Percentiles rank a stretch among this genome's conserved stretches.
phyloP scores from a whole-genome alignment of 257 asterid genomes.

The Solanum lignicaule region DNA sequence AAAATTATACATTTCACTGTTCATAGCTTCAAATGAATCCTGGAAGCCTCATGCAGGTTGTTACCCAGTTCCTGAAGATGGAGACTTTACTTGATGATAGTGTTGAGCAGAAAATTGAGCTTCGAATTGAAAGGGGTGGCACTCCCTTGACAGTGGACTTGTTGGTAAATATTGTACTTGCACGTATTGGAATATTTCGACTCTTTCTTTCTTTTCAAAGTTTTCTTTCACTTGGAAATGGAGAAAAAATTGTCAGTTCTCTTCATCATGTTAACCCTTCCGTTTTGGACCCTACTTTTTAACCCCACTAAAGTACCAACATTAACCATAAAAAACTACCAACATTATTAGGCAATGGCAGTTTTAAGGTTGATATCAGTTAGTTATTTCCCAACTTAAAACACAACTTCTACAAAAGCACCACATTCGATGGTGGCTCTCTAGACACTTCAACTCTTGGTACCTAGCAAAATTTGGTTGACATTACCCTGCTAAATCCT shows the following conservation, averaged over 20 bases:
- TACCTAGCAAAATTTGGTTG: background rate
- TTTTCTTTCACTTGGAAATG: background rate
- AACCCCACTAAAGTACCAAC: background rate
- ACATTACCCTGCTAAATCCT: background rate
- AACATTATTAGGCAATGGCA: background rate
- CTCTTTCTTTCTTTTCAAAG: background rate
- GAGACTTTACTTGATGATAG: constrained; percentile 85
- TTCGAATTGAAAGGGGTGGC: constrained; percentile 97
- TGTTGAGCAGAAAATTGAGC: constrained; percentile 60
- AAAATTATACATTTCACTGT: background rate
- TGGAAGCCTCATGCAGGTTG: constrained; percentile 51
- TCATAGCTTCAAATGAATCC: constrained; percentile 5
- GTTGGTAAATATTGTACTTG: constrained; percentile 35
- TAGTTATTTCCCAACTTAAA: background rate
- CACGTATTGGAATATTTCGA: background rate
- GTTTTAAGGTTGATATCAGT: background rate
- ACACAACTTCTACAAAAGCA: background rate
- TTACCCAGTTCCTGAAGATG: constrained; percentile 87
- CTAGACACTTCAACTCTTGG: background rate
- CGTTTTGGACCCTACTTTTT: background rate
- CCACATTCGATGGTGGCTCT: background rate
- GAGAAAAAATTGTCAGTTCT: background rate
- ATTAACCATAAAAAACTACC: background rate
- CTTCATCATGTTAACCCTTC: background rate
- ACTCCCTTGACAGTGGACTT: constrained; percentile 60